Base-by-base conservation (phyloP, 1,139 yeast genomes). In the Blastobotrys illinoisensis region DNA sequence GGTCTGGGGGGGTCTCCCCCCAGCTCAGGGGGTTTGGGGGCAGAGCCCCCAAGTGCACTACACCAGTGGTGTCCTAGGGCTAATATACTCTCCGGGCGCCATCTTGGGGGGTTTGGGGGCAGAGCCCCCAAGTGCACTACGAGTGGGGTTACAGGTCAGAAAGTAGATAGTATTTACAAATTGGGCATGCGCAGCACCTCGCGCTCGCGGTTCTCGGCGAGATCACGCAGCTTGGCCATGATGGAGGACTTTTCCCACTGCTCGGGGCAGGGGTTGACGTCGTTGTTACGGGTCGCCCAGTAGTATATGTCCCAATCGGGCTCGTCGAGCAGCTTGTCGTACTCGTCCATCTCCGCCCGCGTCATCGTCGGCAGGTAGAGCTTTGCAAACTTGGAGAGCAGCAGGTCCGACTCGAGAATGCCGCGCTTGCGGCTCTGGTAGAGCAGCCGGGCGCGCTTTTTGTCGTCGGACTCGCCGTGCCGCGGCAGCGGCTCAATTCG, bases 301-400 rank as follows among this genome's bases (percentile, higher is more conserved):
- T 93, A 93, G 71, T 89, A 95, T 60, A 93, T 91, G 69, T 93
- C 99, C 99, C 99, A 95, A 70, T 93, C 99, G 14, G 93, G 82
- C 71, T 91, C 96, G 69, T 95, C 96, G 67, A 93, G 77, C 56
- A 93, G 74, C 61, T 78, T 71, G 67, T 93, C 98, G 70, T 88
- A 93, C 71, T 93, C 98, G 54, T 84, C 86, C 60, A 95, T 74
- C 70, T 89, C 87, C 54, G 77, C 85, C 59, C 75, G 71, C n/a
- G 77, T 74, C 76, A 93, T 80, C 0, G 69, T 64, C 44, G 78
- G 71, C 63, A 93, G 75, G 65, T 87, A 80, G 66, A 80, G 80
- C 64, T 89, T 83, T 36, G 98, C 96, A 72, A 91, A 95, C 57
- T 91, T 79, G 19, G 95, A 83, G 56, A 95, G 77, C 52, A 93